Evolutionary conservation across 257 asterid genomes (phyloP), one percentile per base, ranked within the genome.

Genomic region (Plantago elongata): DNA sequence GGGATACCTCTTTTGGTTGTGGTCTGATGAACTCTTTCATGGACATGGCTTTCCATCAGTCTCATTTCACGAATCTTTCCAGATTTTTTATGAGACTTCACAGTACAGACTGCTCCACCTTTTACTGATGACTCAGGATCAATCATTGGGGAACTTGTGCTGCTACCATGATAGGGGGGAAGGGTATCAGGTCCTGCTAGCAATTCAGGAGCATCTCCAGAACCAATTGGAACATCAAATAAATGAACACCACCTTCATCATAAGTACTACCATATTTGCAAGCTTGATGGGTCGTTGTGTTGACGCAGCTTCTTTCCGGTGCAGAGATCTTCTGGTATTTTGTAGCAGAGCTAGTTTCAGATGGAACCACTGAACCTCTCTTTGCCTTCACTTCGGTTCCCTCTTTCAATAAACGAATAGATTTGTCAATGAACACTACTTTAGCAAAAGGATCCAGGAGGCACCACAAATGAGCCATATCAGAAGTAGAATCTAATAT

Each of bases 381-480:
- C 75, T 79, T 82, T 50, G 86, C 84, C 79, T 79, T 79, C 55
- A 89, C 86, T 16, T 78, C 45, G 68, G 72, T 83, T 62, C 99
- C 99, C 68, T 78, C 84, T 83, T 83, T 93, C 60, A 93, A 88
- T 65, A 70, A 72, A 65, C 95, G 92, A 71, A 87, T 70, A 57
- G 83, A 76, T 78, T 85, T 93, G 66, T 80, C 94, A 61, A 93
- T 83, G 89, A 93, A 93, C 77, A 93, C 87, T 43, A 77, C 91
- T 71, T 74, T 80, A 47, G 95, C 96, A 76, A 84, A 93, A 14
- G 99, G 99, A 80, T 93, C 96, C 71, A 93, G 80, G 75, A 93
- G 94, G 69, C 77, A 83, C 99, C 99, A 93, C 63, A 83, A 45
- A 68, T 78, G 80, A 76, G 95, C 92, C 94, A 85, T 77, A 34